Evolutionary conservation across 1,284 basidiomycete species (phyloP), one percentile per base, ranked within the genome.

Genomic region (Laetiporus sulphureus): DNA sequence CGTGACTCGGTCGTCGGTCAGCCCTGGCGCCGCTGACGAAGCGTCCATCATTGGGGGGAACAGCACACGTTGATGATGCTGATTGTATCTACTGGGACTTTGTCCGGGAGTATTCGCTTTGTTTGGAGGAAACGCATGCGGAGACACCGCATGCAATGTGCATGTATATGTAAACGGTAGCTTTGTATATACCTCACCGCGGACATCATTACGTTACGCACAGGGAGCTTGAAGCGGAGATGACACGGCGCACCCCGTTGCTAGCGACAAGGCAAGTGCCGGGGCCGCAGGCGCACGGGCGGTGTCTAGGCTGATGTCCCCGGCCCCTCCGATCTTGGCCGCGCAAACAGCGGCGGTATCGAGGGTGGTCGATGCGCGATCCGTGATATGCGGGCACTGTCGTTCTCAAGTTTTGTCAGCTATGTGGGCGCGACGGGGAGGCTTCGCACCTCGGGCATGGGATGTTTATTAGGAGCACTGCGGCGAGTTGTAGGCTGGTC

Each of bases 181-280:
- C 32, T 18, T 11, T 13, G 16, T 32, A 32, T 16, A 18, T 11
- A 20, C n/a, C 33, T 36, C 27, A 24, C 13, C 31, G 40, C 38
- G 22, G 29, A 38, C 38, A 40, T 44, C 40, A 46, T 46, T 39
- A 46, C 45, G 41, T 37, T 36, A 42, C 33, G 25, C 12, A 32
- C 15, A 31, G 37, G n/a, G n/a, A n/a, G n/a, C 40, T 36, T 32
- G 44, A 39, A 40, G 22, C 35, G 35, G 39, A 32, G 30, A 22
- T 35, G 40, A 25, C 39, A 30, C 40, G 35, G n/a, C 23, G 23
- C 15, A 30, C n/a, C 27, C 23, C 16, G 40, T 45, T 45, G 39
- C 44, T 31, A 35, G 30, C 31, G 33, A 29, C 39, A 19, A 32
- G 27, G 34, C 35, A 41, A 40, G 39, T 36, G 15, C 44, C 44